Conservation (phyloP, 176 grass and related monocot species). For the Puccinellia tenuiflora region DNA sequence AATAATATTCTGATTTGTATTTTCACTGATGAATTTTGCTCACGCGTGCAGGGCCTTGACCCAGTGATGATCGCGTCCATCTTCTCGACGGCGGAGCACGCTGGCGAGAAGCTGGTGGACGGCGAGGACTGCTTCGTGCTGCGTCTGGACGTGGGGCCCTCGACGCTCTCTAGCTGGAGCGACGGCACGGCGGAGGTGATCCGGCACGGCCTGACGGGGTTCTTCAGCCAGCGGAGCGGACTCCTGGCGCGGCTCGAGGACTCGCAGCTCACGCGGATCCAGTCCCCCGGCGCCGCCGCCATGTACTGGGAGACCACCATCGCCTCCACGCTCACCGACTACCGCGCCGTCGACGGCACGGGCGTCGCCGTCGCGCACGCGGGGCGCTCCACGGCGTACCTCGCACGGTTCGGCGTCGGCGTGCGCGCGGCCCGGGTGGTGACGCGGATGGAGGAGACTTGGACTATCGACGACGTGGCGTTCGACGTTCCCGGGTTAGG, state of each 20-base stretch:
- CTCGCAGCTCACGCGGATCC: constrained; percentile 87
- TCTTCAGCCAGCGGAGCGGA: constrained; percentile 96
- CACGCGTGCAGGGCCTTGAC: constrained; percentile 59
- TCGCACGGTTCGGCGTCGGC: constrained; percentile 84
- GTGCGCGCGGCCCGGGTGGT: constrained; percentile 60
- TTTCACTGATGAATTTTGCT: not conserved
- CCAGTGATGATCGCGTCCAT: constrained; percentile 78
- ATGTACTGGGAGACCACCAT: constrained; percentile 99
- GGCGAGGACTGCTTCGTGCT: constrained; percentile 94
- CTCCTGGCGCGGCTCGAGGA: constrained; percentile 76
- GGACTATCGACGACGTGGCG: constrained; percentile 88
- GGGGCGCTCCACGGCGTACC: constrained; percentile 62
- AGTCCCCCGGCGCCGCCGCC: constrained; percentile 73
- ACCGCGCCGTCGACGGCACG: constrained; percentile 57
- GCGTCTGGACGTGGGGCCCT: constrained; percentile 60
- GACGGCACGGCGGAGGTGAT: constrained; percentile 93
- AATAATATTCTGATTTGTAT: not conserved
- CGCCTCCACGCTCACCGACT: constrained; percentile 51
- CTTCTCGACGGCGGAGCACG: constrained; percentile 73
- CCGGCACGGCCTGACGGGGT: constrained; percentile 80
- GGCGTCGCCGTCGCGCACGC: constrained; percentile 61
- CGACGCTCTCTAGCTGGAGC: constrained; percentile 74
- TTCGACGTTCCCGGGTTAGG: constrained; percentile 88
- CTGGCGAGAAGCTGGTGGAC: constrained; percentile 86
- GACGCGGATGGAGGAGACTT: constrained; percentile 90